Percentiles rank a stretch among this genome's conserved stretches.
phyloP scores from a whole-genome alignment of 179 eudicot genomes.

The Beta corolliflora region DNA sequence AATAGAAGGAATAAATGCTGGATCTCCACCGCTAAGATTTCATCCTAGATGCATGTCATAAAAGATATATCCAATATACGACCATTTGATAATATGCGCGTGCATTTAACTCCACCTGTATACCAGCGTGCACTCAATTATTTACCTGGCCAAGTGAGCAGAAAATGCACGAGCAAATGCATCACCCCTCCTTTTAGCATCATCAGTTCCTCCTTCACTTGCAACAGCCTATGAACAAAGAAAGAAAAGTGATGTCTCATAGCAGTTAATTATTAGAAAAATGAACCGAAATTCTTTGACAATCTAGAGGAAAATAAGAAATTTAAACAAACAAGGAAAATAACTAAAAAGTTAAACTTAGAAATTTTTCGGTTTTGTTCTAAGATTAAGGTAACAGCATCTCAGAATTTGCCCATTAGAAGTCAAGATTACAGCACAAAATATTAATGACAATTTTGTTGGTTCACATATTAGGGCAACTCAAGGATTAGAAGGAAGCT shows the following conservation, averaged over 20 bases:
- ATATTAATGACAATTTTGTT: neutral
- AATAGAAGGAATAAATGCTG: neutral
- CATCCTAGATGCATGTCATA: neutral
- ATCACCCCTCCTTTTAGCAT: constrained; percentile 97
- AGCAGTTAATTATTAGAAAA: neutral
- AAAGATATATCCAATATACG: neutral
- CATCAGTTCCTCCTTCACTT: constrained; percentile 98
- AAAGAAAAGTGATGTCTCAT: neutral
- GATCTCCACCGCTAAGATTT: neutral
- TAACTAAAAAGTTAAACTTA: neutral
- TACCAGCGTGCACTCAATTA: neutral
- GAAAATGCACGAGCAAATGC: constrained; percentile 99
- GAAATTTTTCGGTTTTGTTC: neutral
- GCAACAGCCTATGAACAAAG: constrained; percentile 75
- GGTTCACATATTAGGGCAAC: neutral
- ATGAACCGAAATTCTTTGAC: neutral
- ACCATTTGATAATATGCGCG: neutral
- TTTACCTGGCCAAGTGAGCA: constrained; percentile 95
- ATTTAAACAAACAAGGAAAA: neutral
- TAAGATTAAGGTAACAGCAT: neutral
- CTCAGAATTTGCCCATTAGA: neutral
- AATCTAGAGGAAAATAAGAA: neutral
- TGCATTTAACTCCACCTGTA: neutral
- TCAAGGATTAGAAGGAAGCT: neutral
- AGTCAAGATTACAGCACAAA: neutral